Conservation (phyloP, 495 filamentous ascomycete genomes). For the Tuber calosporum region DNA sequence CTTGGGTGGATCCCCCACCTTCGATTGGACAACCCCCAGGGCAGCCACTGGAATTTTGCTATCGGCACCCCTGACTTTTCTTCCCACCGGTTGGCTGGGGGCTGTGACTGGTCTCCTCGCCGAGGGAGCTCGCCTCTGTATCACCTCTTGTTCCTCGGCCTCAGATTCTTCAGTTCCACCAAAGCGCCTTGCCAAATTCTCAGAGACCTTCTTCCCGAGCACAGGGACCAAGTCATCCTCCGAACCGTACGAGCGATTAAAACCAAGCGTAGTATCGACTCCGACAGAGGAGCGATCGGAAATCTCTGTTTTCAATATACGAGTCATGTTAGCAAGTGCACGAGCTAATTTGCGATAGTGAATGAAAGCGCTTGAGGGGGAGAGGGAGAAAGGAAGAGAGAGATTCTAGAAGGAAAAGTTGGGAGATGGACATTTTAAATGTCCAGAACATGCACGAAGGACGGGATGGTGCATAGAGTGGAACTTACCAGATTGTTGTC, state of each 20-base stretch:
- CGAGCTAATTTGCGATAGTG: neutral
- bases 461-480: neutral
- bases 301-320: conserved; percentile 13
- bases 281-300: conserved; percentile 32
- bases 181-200: conserved; percentile 28
- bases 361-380: neutral
- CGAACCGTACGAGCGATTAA: conserved; percentile 32
- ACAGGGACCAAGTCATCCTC: conserved; percentile 26
- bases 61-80: conserved; percentile 2
- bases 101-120: neutral
- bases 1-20: neutral
- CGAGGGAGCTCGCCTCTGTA: neutral
- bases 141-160: neutral
- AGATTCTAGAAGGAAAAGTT: neutral
- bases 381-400: neutral
- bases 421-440: neutral
- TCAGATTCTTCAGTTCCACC: neutral
- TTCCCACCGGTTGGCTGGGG: neutral
- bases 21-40: neutral
- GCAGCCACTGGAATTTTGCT: neutral
- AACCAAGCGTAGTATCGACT: conserved; percentile 23
- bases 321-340: conserved; percentile 13
- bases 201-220: conserved; percentile 30
- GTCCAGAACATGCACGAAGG: neutral
- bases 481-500: conserved; percentile 26